Evolutionary conservation across 345 rosid genomes (phyloP), one percentile per base, ranked within the genome.

Genomic region (Theobroma cacao): DNA sequence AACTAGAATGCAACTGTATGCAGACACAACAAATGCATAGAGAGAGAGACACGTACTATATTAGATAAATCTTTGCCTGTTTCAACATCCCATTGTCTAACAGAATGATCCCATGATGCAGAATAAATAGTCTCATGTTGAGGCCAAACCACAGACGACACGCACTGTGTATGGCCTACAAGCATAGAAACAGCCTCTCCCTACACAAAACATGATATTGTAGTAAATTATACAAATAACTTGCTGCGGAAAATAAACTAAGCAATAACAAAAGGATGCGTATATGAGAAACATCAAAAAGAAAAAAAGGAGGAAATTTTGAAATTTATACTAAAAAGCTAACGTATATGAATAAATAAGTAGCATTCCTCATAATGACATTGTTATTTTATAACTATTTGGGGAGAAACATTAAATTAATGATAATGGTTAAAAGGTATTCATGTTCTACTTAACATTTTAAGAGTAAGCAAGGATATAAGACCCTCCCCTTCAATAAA

Each of bases 71-170:
- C 94, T 91, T 90, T 97, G 82, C 98, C 94, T 7, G 92, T 89
- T 85, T 88, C 90, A 18, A 87, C 91, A 85, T 94, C 98, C 99
- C 99, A 97, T 81, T 80, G 84, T 77, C 92, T 93, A 38, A 97
- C 82, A 73, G 98, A 92, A 78, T 94, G 98, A 84, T 97, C 99
- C 98, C 96, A 94, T 14, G 99, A 97, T 66, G 94, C 84, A 78
- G 98, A 97, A 79, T 90, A 94, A 59, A 97, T 87, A 15, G 89
- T 84, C 76, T 87, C 91, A 5, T 58, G 63, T 80, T 91, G 89
- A 28, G 97, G 98, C 99, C 99, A 97, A 79, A 87, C 80, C 69
- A 97, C 97, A 45, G 93, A 87, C 50, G 97, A 92, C 33, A 97
- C 91, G 50, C 94, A 88, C 74, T 94, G 98, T 56, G 94, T 90